phyloP scores from a whole-genome alignment of 2,329 filamentous ascomycete species.

The Penicillium corylophilum region DNA sequence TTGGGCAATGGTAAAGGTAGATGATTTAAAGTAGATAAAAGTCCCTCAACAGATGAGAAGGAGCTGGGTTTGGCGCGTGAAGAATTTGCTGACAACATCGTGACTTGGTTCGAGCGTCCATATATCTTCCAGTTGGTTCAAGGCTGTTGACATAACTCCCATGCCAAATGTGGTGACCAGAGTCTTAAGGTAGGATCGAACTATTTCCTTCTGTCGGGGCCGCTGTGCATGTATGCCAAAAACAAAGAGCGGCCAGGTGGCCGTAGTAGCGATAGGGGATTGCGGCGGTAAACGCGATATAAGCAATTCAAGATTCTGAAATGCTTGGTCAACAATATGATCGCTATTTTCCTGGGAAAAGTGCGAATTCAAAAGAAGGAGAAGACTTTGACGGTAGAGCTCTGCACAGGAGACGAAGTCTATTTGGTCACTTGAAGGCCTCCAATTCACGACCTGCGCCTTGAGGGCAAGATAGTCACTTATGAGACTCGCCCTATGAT shows the following conservation, averaged over 20 bases:
- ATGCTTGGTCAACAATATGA: conserved; percentile 4
- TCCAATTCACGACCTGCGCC: conserved; percentile 6
- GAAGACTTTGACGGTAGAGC: conserved; percentile 14
- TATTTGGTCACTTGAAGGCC: conserved; percentile 4
- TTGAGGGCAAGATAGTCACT: conserved; percentile 4
- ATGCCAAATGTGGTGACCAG: conserved; percentile 11
- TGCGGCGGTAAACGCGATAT: conserved; percentile 9
- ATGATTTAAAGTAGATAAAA: no score
- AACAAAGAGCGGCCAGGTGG: conserved; percentile 16
- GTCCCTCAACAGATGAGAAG: conserved; percentile 8
- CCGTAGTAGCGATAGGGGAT: conserved; percentile 13
- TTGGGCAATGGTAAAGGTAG: no score
- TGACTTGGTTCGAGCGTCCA: conserved; percentile 5
- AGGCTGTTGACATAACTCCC: conserved; percentile 14
- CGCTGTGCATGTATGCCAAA: conserved; percentile 10
- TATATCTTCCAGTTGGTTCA: conserved; percentile 11
- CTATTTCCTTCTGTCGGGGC: conserved; percentile 1
- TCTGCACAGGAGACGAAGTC: conserved; percentile 13
- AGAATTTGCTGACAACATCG: conserved; percentile 9
- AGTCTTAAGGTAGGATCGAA: conserved; percentile 8
- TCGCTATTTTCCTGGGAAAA: conserved; percentile 2
- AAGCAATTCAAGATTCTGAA: conserved; percentile 4
- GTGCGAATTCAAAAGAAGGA: conserved; percentile 9
- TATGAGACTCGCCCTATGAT: neutral
- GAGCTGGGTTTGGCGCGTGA: conserved; percentile 9